Evolutionary conservation across 2,329 filamentous ascomycete genomes (phyloP).

Genomic region (Fusarium incarnatum): DNA sequence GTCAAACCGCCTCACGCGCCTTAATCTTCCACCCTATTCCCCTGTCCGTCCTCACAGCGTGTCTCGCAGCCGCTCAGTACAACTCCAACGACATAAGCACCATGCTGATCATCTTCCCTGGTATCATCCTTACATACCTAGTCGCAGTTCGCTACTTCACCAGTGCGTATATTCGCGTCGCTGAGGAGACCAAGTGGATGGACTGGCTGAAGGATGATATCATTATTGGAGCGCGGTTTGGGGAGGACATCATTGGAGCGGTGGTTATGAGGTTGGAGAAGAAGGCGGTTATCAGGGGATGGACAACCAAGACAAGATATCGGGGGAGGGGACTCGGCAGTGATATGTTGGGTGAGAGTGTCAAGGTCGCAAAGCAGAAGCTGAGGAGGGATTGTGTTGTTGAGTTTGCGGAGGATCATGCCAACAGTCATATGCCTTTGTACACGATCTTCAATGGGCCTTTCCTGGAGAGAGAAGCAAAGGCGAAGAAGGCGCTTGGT

Average conservation of each 20-base stretch:
- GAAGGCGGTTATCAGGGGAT: constrained; percentile 77
- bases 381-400: constrained; percentile 71
- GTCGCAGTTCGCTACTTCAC: constrained; percentile 70
- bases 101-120: constrained; percentile 66
- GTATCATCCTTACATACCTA: constrained; percentile 72
- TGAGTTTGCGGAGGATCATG: constrained; percentile 80
- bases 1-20: constrained; percentile 72
- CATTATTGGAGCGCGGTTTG: constrained; percentile 73
- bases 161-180: constrained; percentile 70
- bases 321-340: constrained; percentile 76
- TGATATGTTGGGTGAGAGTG: constrained; percentile 78
- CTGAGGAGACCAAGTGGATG: constrained; percentile 72
- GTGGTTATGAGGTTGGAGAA: constrained; percentile 74
- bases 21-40: constrained; percentile 72
- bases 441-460: constrained; percentile 68
- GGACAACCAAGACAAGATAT: constrained; percentile 80
- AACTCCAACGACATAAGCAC: constrained; percentile 63
- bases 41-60: constrained; percentile 57
- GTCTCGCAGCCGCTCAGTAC: constrained; percentile 56
- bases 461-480: constrained; percentile 67
- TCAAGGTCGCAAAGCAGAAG: constrained; percentile 71
- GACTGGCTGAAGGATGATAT: constrained; percentile 67
- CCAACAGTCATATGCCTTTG: constrained; percentile 72
- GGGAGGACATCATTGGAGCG: constrained; percentile 75
- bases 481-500: constrained; percentile 61